Evolutionary conservation across 257 asterid genomes (phyloP).

Genomic region (Nicotiana undulata): DNA sequence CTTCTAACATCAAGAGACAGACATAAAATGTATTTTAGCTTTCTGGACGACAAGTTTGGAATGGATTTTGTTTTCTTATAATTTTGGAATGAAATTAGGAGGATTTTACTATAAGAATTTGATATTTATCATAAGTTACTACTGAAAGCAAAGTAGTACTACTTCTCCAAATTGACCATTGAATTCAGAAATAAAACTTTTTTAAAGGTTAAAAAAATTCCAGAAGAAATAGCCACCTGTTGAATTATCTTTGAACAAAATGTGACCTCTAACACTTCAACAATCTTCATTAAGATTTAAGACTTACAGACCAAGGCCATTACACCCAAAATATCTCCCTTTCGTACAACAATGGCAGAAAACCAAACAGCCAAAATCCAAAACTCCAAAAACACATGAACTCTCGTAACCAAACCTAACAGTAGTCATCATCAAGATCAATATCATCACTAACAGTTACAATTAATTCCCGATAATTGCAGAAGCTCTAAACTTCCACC

Average conservation of each 20-base stretch:
- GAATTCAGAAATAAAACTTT: background rate
- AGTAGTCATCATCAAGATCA: background rate
- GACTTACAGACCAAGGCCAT: background rate
- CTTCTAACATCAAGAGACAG: background rate
- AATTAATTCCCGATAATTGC: background rate
- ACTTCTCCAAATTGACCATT: background rate
- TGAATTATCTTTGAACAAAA: background rate
- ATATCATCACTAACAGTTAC: background rate
- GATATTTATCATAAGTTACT: background rate
- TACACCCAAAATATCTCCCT: background rate
- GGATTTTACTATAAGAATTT: background rate
- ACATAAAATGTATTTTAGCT: background rate
- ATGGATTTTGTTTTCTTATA: too few relatives aligned
- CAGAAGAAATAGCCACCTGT: background rate
- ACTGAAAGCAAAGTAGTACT: background rate
- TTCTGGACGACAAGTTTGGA: background rate
- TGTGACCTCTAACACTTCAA: background rate
- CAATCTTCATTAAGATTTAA: background rate
- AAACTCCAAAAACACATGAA: background rate
- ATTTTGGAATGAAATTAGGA: background rate
- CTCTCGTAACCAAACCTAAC: background rate
- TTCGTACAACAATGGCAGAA: background rate
- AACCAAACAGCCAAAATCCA: background rate
- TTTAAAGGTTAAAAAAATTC: background rate
- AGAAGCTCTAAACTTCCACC: background rate